Evolutionary conservation across 2,329 filamentous ascomycete species (phyloP).

Genomic region (Penicillium sp.): DNA sequence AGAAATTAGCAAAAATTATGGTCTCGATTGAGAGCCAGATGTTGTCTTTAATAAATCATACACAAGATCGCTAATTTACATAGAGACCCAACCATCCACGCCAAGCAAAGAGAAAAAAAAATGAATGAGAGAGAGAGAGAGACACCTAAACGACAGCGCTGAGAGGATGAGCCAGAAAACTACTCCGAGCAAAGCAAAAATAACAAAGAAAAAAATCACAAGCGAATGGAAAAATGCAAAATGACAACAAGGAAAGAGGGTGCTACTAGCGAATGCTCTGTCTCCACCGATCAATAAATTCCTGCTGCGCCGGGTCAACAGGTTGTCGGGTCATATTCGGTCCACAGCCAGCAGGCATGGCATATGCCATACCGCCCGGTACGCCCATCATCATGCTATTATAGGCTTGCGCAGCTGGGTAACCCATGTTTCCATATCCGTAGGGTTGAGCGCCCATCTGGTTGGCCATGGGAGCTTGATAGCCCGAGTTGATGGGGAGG

Average conservation of each 20-base stretch:
- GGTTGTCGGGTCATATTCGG: constrained; percentile 40
- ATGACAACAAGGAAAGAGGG: constrained; percentile 13
- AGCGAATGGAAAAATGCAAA: constrained; percentile 14
- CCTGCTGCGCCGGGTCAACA: constrained; percentile 59
- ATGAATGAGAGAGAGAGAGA: constrained; percentile 6
- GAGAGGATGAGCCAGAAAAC: constrained; percentile 18
- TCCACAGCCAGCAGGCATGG: constrained; percentile 32
- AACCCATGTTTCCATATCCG: constrained; percentile 34
- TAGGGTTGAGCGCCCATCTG: constrained; percentile 31
- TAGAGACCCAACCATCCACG: constrained; percentile 23
- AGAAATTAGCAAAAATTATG: not conserved
- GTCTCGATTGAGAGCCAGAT: not conserved
- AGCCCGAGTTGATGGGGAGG: constrained; percentile 32
- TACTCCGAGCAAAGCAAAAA: constrained; percentile 9
- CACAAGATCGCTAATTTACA: constrained; percentile 26
- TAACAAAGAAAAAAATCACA: constrained; percentile 10
- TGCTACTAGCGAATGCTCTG: constrained; percentile 46
- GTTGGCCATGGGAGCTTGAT: constrained; percentile 29
- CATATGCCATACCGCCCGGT: constrained; percentile 37
- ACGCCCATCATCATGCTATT: constrained; percentile 33
- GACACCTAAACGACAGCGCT: constrained; percentile 28
- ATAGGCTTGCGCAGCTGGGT: constrained; percentile 36
- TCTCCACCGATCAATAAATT: constrained; percentile 66
- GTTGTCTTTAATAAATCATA: constrained; percentile 20
- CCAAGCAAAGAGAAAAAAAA: not conserved